Conservation (phyloP, 192 early-diverging fungal genomes). For the Obelidium mucronatum region DNA sequence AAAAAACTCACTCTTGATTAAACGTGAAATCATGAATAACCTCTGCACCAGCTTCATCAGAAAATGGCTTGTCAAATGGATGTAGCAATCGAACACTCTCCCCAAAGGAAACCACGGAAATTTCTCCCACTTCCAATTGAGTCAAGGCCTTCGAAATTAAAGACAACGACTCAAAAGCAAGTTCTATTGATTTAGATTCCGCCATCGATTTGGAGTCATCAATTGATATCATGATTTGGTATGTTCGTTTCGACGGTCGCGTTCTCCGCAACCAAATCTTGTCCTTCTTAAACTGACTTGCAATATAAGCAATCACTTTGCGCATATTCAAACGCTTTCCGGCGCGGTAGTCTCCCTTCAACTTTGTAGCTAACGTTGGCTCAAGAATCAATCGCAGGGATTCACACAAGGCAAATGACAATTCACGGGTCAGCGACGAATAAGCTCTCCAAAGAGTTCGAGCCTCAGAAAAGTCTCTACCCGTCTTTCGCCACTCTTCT, state of each 20-base stretch:
- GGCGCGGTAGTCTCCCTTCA: conserved; percentile 97
- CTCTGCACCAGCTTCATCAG: conserved; percentile 86
- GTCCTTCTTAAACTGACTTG: conserved; percentile 98
- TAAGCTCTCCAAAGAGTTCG: conserved; percentile 89
- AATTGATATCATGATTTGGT: conserved; percentile 97
- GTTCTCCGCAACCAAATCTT: conserved; percentile 99
- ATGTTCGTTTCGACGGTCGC: conserved; percentile 94
- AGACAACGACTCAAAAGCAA: conserved; percentile 94
- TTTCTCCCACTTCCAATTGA: conserved; percentile 94
- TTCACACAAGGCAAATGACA: conserved; percentile 91
- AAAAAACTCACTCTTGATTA: conserved; percentile 66
- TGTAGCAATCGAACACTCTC: conserved; percentile 86
- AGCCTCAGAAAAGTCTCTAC: conserved; percentile 61
- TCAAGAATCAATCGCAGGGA: conserved; percentile 95
- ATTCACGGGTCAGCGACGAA: conserved; percentile 86
- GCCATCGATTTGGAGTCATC: conserved; percentile 99
- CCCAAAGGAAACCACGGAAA: conserved; percentile 92
- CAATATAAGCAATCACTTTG: conserved; percentile 99
- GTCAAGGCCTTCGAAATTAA: conserved; percentile 90
- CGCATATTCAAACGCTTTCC: conserved; percentile 99
- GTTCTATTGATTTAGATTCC: conserved; percentile 82
- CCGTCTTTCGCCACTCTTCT: conserved; percentile 75
- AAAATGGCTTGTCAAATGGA: conserved; percentile 93
- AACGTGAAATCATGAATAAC: conserved; percentile 94
- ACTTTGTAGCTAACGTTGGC: conserved; percentile 94